phyloP scores from a whole-genome alignment of 306 rosid genomes.

The Fagus sylvatica region DNA sequence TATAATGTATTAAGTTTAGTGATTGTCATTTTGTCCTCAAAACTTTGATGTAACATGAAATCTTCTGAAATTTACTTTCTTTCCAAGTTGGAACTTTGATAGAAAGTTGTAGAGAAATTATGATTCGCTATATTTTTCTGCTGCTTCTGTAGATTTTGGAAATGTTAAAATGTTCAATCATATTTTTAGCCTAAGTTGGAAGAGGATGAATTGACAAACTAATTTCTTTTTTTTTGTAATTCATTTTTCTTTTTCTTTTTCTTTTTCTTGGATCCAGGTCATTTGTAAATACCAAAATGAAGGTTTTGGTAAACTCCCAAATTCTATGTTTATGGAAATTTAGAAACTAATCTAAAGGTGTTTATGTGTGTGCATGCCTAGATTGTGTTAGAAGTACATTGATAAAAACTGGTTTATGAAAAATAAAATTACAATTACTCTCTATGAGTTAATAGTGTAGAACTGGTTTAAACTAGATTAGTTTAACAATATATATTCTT shows the following conservation, averaged over 20 bases:
- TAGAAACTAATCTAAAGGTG: neutral
- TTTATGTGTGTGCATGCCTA: neutral
- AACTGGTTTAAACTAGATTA: conserved; percentile 4
- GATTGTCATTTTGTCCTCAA: neutral
- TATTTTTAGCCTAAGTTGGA: neutral
- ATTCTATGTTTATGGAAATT: neutral
- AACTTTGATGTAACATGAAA: neutral
- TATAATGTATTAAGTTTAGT: neutral
- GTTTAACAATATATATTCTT: conserved; percentile 15
- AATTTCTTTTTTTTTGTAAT: neutral
- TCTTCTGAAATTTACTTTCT: neutral
- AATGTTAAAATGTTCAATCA: neutral
- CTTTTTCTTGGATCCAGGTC: neutral
- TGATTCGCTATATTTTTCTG: neutral
- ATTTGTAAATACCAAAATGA: neutral
- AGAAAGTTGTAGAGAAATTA: neutral
- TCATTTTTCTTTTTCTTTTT: neutral
- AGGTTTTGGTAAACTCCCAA: neutral
- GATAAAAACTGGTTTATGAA: neutral
- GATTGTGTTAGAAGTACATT: neutral
- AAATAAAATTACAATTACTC: neutral
- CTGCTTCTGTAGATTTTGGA: neutral
- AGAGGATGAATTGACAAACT: neutral
- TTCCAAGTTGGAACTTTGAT: neutral
- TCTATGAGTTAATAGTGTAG: neutral